A percentile compares a stretch with the other conserved stretches of the same genome.
Evolutionary conservation across 257 asterid genomes (phyloP).

Genomic region (Nicotiana obtusifolia): DNA sequence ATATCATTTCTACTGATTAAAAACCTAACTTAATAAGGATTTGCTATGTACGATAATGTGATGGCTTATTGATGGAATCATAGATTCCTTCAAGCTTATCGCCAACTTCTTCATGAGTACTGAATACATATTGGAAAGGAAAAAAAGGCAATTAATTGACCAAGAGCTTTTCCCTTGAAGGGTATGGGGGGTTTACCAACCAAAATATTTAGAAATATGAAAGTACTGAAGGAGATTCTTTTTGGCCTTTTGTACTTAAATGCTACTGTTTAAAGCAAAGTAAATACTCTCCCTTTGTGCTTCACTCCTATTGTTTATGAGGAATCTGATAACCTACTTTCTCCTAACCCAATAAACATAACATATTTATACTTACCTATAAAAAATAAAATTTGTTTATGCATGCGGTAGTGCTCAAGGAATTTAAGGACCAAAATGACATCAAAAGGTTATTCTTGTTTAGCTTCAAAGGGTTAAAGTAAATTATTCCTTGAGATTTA

Average conservation of each 20-base stretch:
- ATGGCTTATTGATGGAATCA: too few relatives aligned
- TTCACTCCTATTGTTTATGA: background rate
- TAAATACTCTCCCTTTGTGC: background rate
- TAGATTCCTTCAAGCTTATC: too few relatives aligned
- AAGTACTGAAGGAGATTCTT: background rate
- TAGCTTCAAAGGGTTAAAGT: background rate
- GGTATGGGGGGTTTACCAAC: background rate
- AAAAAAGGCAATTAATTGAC: too few relatives aligned
- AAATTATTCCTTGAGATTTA: background rate
- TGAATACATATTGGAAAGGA: too few relatives aligned
- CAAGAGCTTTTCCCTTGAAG: too few relatives aligned
- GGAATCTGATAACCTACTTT: constrained; percentile 5
- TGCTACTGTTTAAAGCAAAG: background rate
- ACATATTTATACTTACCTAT: background rate
- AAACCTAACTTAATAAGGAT: too few relatives aligned
- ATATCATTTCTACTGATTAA: too few relatives aligned
- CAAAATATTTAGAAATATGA: background rate
- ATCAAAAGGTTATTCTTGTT: background rate
- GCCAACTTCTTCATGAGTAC: too few relatives aligned
- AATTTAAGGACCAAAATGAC: background rate
- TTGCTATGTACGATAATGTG: too few relatives aligned
- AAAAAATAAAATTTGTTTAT: background rate
- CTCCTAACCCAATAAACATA: background rate
- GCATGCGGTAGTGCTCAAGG: background rate
- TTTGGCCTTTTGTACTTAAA: background rate